phyloP scores from a whole-genome alignment of 805 yeast species.

The Zygosaccharomyces bailii region DNA sequence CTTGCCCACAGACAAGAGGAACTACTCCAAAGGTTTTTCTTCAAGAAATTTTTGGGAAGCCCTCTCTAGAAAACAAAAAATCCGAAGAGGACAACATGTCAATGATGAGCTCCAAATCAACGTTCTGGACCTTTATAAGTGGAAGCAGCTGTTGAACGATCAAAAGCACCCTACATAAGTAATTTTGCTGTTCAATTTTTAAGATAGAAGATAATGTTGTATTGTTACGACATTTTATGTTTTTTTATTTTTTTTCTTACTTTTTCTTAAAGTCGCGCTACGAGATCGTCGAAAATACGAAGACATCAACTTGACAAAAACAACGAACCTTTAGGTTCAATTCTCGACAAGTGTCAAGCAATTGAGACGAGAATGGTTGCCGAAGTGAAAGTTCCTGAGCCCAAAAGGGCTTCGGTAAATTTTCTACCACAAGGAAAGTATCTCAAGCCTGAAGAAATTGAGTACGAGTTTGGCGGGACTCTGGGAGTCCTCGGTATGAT shows the following conservation, averaged over 20 bases:
- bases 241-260: neutral
- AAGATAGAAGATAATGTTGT: too few species aligned
- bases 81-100: neutral
- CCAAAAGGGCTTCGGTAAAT: conserved; percentile 11
- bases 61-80: neutral
- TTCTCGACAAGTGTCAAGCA: neutral
- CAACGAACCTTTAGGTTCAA: neutral
- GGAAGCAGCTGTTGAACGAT: conserved; percentile 3
- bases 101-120: conserved; percentile 2
- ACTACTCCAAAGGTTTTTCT: neutral
- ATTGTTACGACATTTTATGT: too few species aligned
- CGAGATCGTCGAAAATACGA: neutral
- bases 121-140: conserved; percentile 3
- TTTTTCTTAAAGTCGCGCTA: neutral
- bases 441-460: conserved; percentile 51
- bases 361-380: neutral
- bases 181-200: too few species aligned
- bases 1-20: neutral
- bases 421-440: conserved; percentile 40
- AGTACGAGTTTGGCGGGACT: conserved; percentile 93
- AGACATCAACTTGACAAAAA: neutral
- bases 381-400: neutral
- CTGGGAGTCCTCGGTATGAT: conserved; percentile 88
- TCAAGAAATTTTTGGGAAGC: neutral
- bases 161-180: too few species aligned